Base-by-base conservation (phyloP, 192 early-diverging fungal species). In the Podila epigama region DNA sequence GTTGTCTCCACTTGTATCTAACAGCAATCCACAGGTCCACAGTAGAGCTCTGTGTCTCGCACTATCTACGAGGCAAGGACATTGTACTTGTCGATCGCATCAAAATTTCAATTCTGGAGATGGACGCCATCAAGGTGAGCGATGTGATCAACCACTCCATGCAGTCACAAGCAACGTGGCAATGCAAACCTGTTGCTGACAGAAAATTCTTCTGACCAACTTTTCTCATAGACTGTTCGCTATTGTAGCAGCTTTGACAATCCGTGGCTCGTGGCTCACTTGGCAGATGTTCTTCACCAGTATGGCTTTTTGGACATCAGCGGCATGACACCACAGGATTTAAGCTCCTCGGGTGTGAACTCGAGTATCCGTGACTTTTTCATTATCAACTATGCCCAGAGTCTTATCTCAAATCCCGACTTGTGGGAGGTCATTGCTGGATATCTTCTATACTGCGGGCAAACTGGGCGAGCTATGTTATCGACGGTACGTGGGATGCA, bases 261-360 rank as follows among this genome's bases (percentile, higher is more conserved):
- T 41, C 54, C 64, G 4, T 91, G 89, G 89, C 81, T 92, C 10
- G 83, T 87, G 12, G 85, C 89, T 0, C 91, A 92, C 42, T 27
- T 89, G 1, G 64, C 81, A 0, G 89, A 91, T 66, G 69, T 87
- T 1, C 31, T 77, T 11, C 54, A 68, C 6, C 73, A 77, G 20
- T 56, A 77, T 39, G 73, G 61, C 16, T 77, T 63, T 28, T 63
- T 92, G 80, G 79, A 87, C 32, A 85, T 69, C 51, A 33, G 51
- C 15, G 79, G 88, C 6, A 56, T 87, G 0, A 70, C 83, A 29
- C 75, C 84, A 20, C 60, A 68, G 20, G 73, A 77, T 36, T 68
- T 58, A 5, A 25, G 42, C 25, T 20, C 52, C 22, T 18, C 28
- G 16, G 61, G 61, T 18, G 59, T 60, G 60, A 66, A 77, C 15